Evolutionary conservation across 148 eudicot species (phyloP), one percentile per base, ranked within the genome.

Genomic region (Salicornia ramosissima): DNA sequence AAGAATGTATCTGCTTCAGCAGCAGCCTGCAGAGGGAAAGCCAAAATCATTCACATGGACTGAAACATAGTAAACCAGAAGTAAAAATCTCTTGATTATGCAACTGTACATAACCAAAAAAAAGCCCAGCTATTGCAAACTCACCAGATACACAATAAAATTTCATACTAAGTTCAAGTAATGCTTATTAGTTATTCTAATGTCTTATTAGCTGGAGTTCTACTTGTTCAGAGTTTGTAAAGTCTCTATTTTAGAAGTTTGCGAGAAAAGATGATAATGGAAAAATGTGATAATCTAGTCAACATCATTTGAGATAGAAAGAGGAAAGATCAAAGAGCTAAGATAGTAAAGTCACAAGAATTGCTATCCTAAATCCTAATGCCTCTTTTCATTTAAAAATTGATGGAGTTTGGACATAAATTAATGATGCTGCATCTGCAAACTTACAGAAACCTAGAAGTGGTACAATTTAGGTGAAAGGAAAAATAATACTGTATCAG

Each of bases 1-100:
- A 91, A 95, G 86, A 91, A 91, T 39, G 99, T 83, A 76, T 95
- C 99, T 80, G 96, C 87, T 84, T 94, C 98, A 49, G 92, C 98
- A 74, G 64, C 80, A 53, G 79, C 88, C 98, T 94, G 88, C 82
- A 83, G 51, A 68, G 64, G 22, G 64, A 71, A 60, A 63, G 57
- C 16, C 36, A 57, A 59, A 43, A 52, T 25, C 19, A 49, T 28
- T 51, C 67, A 51, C 42, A 28, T 29, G 52, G 19, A 51, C 14
- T 18, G 31, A n/a, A 67, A 40, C 51, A 56, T 21, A 28, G 54
- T 28, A 34, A 31, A 36, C 29, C 68, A n/a, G 2, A 9, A 22
- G 4, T n/a, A n/a, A 64, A 47, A 14, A 74, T 59, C 55, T 21
- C 10, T 46, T 15, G n/a, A 29, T 16, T 29, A 16, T 9, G n/a